Percentiles rank a stretch among this genome's conserved stretches.
Conservation (phyloP, 1,284 basidiomycete genomes). For the Papiliotrema nemorosa region DNA sequence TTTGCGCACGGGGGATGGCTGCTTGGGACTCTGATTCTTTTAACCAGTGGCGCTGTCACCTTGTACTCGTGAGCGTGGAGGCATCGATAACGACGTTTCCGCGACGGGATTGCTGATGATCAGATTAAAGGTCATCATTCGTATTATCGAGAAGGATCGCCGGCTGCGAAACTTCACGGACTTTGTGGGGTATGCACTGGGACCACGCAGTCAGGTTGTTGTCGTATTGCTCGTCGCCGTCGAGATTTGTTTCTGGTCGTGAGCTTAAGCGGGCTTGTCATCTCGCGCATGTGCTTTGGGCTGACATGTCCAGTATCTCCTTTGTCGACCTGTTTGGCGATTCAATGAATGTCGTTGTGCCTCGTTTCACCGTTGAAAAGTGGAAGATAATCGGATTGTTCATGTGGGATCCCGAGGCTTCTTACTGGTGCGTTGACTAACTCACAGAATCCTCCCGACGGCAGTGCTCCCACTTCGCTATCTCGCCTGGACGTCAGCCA, state of each 20-base stretch:
- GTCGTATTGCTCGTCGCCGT: conserved; percentile 75
- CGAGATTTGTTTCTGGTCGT: conserved; percentile 66
- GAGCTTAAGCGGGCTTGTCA: no score
- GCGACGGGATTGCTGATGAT: no score
- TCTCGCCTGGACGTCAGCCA: conserved; percentile 76
- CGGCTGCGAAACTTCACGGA: conserved; percentile 43
- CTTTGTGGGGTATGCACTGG: conserved; percentile 49
- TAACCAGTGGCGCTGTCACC: conserved; percentile 69
- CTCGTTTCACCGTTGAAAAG: conserved; percentile 61
- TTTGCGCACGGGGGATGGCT: conserved; percentile 83
- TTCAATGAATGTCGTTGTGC: conserved; percentile 69
- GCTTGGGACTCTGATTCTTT: conserved; percentile 66
- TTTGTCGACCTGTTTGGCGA: conserved; percentile 81
- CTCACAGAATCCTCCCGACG: conserved; percentile 66
- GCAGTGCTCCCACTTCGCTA: conserved; percentile 80
- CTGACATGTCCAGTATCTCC: conserved; percentile 58
- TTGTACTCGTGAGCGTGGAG: conserved; percentile 83
- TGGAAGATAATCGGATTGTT: conserved; percentile 73
- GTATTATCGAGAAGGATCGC: conserved; percentile 43
- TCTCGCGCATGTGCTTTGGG: neutral
- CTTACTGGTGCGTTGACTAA: neutral
- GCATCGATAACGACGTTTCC: no score
- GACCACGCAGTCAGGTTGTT: conserved; percentile 61
- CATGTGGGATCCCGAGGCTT: conserved; percentile 61
- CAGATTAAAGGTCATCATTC: conserved; percentile 44